Evolutionary conservation across 2,329 filamentous ascomycete genomes (phyloP), one percentile per base, ranked within the genome.

Genomic region (Phyllosticta paracitricarpa): DNA sequence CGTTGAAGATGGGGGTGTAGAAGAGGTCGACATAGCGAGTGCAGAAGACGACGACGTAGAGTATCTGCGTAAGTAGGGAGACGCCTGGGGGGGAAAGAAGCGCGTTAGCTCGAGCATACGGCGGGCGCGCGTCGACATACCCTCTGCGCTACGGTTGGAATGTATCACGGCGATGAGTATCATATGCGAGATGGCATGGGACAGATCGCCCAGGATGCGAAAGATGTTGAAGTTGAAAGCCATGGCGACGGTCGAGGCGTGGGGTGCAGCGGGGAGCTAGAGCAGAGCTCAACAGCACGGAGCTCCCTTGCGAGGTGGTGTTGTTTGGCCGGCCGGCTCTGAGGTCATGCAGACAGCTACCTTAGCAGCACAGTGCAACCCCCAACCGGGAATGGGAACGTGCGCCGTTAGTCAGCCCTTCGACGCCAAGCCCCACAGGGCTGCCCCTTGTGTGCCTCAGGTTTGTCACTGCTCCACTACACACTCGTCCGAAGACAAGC

Each of bases 81-180:
- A 97, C 89, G 63, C 92, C 88, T 89, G 62, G 24, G 52, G 52
- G 17, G 40, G 25, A 9, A 30, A n/a, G 30, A 48, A 51, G 53
- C 17, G 40, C 25, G 26, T 10, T 33, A 55, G 56, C 25, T 54
- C 33, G 54, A 12, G n/a, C 19, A 57, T 28, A 26, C 35, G 26
- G 12, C 52, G 12, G 26, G 26, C 54, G 17, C 9, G 52, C 10
- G 25, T 62, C 56, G 35, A 61, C 63, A 62, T 75, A 86, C 87
- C 91, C 80, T 96, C 91, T 56, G 91, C 89, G 73, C 89, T 94
- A 71, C 84, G 84, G 72, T 97, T 96, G 66, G 84, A 84, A 76
- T 96, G 91, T 69, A 97, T 96, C 61, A 91, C 86, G 78, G 87
- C 89, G 77, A 97, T 91, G 68, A 97, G 82, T 71, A 97, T 94